phyloP scores from a whole-genome alignment of 139 green algal genomes.

The Micractinium conductrix region DNA sequence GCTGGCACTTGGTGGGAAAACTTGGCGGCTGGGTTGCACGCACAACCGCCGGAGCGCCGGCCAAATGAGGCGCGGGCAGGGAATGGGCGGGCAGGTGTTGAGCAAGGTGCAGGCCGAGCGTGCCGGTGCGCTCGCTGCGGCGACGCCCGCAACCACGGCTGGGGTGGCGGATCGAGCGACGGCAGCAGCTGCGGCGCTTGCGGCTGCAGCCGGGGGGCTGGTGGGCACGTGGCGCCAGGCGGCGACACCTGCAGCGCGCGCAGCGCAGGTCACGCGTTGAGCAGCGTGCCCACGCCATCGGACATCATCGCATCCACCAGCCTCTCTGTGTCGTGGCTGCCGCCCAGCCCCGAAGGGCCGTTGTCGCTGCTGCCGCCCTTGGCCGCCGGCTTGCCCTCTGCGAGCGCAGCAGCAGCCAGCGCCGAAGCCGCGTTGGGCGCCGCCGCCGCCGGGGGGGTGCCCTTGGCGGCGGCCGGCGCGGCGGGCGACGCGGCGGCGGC shows the following conservation, averaged over 20 bases:
- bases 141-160: no score
- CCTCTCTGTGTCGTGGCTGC: constrained; percentile 24
- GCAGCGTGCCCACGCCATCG: constrained; percentile 17
- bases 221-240: background rate
- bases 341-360: background rate
- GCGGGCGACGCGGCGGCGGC: no score
- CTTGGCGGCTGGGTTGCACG: no score
- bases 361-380: constrained; percentile 13
- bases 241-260: no score
- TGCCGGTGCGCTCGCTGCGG: no score
- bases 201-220: no score
- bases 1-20: no score
- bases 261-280: background rate
- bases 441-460: background rate
- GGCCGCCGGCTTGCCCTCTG: background rate
- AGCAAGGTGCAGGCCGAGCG: no score
- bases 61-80: no score
- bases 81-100: no score
- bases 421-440: background rate
- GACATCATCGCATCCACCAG: constrained; percentile 31
- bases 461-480: background rate
- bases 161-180: no score
- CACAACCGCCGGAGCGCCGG: no score
- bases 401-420: background rate
- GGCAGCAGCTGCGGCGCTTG: background rate